These are phyloP conservation scores for Butyriboletus loyo DNA, from an alignment of 768 basidiomycete genomes.

Conservation along the genomic window DNA sequence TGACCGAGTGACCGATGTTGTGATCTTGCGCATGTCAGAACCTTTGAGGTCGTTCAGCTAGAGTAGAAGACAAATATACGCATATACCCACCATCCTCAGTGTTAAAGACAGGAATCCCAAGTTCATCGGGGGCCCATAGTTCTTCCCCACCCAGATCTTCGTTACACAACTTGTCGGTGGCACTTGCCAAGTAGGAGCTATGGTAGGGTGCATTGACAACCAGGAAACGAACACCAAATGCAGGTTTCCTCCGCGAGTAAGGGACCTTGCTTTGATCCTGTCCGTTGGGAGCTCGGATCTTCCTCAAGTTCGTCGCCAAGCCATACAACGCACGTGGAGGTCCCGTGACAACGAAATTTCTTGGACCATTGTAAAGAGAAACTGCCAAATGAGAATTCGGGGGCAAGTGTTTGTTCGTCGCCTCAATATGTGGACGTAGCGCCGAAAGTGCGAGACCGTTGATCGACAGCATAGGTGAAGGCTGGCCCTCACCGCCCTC, in stretches of 20 bases:
- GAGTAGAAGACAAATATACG: constrained; percentile 16
- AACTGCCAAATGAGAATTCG: constrained; percentile 74
- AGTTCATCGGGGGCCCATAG: constrained; percentile 71
- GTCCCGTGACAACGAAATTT: constrained; percentile 91
- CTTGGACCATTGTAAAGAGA: constrained; percentile 93
- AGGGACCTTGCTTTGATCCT: constrained; percentile 91
- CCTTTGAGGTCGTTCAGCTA: constrained; percentile 45
- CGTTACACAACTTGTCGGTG: constrained; percentile 70
- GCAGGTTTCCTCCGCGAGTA: constrained; percentile 94
- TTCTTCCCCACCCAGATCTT: constrained; percentile 76
- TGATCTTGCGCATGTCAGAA: constrained; percentile 69
- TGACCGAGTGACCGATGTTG: constrained; percentile 78
- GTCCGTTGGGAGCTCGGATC: constrained; percentile 78
- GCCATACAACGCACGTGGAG: constrained; percentile 88
- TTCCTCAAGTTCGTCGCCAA: constrained; percentile 90
- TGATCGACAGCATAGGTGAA: constrained; percentile 90
- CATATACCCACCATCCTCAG: constrained; percentile 74
- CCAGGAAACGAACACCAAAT: constrained; percentile 89
- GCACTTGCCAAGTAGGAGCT: constrained; percentile 77
- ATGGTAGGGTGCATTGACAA: constrained; percentile 97
- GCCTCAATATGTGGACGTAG: constrained; percentile 79
- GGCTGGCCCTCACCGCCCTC: constrained; percentile 94
- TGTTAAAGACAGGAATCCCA: constrained; percentile 84
- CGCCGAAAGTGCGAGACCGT: constrained; percentile 72
- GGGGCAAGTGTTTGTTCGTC: constrained; percentile 83